Base-by-base conservation (phyloP, 2,329 filamentous ascomycete genomes). In the Amesomyces nigricolor region DNA sequence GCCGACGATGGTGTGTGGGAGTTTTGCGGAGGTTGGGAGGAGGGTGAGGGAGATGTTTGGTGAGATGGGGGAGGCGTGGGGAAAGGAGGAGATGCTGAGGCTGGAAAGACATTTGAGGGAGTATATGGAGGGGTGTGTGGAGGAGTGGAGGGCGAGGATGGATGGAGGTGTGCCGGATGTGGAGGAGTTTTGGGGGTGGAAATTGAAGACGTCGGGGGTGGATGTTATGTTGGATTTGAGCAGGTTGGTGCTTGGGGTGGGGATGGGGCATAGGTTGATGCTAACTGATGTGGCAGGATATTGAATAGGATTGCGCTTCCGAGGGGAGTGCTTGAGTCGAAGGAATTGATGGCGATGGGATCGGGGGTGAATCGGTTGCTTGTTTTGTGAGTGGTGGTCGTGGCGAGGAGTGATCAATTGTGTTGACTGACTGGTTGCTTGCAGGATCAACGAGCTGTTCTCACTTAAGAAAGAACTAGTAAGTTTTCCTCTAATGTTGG, bases 391-490 rank as follows among this genome's bases (percentile, higher is more conserved):
- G 60, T 30, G 10, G 5, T 13, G 10, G 8, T 14, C n/a, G 2
- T 19, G 6, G 4, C 8, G 6, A n/a, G 9, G 4, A 26, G 7
- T 35, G 9, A n/a, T 7, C 22, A 2, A 3, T 10, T 3, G 17
- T 11, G 35, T 7, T 44, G 35, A 32, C 17, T 43, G 22, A 56
- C 26, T 22, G 13, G 8, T 5, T 11, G 2, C 10, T 8, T 4
- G 2, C 16, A 62, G 61, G 2, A 57, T 63, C 29, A 63, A 63
- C 22, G 61, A 63, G 38, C 32, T 63, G 10, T 61, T 62, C 37
- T 61, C 61, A 2, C 53, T 63, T 42, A 62, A 62, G 32, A 63
- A 63, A 22, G 60, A 63, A 22, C 32, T 63, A 39, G 61, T 62
- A 35, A 42, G 61, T 47, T 14, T 7, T 29, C 13, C 19, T 5